A percentile compares a stretch with the other conserved stretches of the same genome.
phyloP scores from a whole-genome alignment of 169 alveolate genomes.

The Theileria luwenshuni region DNA sequence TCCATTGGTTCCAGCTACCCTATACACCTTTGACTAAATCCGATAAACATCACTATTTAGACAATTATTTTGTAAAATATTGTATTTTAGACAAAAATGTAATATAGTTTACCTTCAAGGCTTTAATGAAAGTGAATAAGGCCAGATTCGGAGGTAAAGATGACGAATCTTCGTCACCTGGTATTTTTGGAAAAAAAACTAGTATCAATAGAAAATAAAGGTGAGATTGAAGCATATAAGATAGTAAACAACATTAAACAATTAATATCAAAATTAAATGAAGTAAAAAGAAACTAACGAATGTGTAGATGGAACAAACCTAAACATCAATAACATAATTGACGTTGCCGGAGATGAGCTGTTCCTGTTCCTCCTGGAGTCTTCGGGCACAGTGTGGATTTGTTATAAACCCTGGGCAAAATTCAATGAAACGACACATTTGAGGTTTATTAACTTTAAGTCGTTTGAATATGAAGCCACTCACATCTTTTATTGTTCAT shows the following conservation, averaged over 20 bases:
- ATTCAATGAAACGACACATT: constrained; percentile 15
- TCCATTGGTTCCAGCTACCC: constrained; percentile 5
- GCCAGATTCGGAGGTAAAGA: background rate
- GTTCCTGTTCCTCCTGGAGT: constrained; percentile 58
- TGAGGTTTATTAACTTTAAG: constrained; percentile 27
- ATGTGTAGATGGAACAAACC: constrained; percentile 30
- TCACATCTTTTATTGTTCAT: constrained; percentile 35
- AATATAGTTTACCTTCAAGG: background rate
- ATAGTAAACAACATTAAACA: no score
- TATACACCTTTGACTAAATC: constrained; percentile 13
- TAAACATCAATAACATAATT: constrained; percentile 30
- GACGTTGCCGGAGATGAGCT: constrained; percentile 58
- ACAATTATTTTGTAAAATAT: no score
- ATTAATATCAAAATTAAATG: no score
- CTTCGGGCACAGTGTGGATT: constrained; percentile 47
- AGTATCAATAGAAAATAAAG: constrained; percentile 13
- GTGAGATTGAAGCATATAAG: constrained; percentile 24
- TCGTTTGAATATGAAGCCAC: constrained; percentile 59
- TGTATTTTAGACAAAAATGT: background rate
- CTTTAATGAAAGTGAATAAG: background rate
- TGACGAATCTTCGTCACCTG: constrained; percentile 51
- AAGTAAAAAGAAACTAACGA: no score
- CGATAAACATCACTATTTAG: no score
- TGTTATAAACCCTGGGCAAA: constrained; percentile 25
- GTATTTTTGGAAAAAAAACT: constrained; percentile 61